These are phyloP conservation scores for Scleroderma bovista DNA, from an alignment of 768 basidiomycete genomes.

Conservation along the genomic window DNA sequence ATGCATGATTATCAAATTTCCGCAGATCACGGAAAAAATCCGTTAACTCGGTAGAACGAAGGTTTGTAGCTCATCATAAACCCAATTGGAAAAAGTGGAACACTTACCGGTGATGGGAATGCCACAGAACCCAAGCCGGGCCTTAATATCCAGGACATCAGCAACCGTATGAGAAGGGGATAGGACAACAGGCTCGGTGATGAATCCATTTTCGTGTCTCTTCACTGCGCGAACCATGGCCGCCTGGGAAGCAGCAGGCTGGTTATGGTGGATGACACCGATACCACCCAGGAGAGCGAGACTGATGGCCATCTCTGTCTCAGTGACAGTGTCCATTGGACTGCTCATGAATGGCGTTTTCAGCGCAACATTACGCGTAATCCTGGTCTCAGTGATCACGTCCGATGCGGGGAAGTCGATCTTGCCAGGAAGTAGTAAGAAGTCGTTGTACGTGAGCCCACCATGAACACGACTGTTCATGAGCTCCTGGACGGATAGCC, in stretches of 20 bases:
- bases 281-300: constrained; percentile 96
- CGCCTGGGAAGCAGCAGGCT: constrained; percentile 77
- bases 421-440: constrained; percentile 89
- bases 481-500: constrained; percentile 77
- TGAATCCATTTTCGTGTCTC: constrained; percentile 98
- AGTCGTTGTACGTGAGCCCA: constrained; percentile 97
- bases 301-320: constrained; percentile 87
- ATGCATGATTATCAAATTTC: not conserved
- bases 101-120: not conserved
- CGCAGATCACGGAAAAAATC: not conserved
- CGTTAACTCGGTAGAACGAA: constrained; percentile 27
- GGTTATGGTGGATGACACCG: constrained; percentile 98
- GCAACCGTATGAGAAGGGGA: constrained; percentile 73
- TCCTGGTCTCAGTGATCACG: constrained; percentile 76
- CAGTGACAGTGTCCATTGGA: constrained; percentile 99
- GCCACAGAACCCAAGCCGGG: not conserved
- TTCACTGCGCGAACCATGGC: constrained; percentile 98
- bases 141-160: constrained; percentile 89
- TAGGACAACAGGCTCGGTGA: constrained; percentile 88
- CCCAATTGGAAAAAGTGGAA: not conserved
- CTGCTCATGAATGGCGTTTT: constrained; percentile 97
- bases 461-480: constrained; percentile 85
- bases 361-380: constrained; percentile 86
- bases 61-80: not conserved
- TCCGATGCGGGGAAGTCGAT: constrained; percentile 86